Percentiles rank a stretch among this genome's conserved stretches.
Conservation (phyloP, 2,329 filamentous ascomycete genomes). For the Hymenoscyphus fraxineus region DNA sequence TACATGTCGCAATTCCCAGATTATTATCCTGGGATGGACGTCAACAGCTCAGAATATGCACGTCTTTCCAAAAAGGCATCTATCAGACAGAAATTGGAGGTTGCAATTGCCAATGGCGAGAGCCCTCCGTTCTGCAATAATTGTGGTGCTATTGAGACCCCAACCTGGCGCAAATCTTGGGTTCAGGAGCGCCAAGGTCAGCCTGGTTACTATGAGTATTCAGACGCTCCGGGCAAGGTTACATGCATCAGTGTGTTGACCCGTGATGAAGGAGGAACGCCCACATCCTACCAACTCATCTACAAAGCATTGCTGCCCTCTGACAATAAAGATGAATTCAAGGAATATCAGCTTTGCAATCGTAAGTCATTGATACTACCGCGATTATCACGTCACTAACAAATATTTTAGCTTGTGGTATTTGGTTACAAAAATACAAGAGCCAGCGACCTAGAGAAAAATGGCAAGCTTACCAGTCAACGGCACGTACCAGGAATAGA, state of each 20-base stretch:
- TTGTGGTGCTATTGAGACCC: conserved; percentile 92
- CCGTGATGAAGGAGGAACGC: conserved; percentile 58
- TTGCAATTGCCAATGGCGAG: conserved; percentile 70
- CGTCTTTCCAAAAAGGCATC: conserved; percentile 30
- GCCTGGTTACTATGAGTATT: conserved; percentile 67
- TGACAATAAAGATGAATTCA: conserved; percentile 65
- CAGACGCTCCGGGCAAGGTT: conserved; percentile 67
- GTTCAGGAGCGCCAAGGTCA: conserved; percentile 69
- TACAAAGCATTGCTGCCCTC: conserved; percentile 66
- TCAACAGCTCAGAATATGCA: conserved; percentile 12
- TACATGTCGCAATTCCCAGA: conserved; percentile 6
- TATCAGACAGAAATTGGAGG: conserved; percentile 52
- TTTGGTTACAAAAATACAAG: conserved; percentile 90
- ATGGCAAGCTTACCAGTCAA: conserved; percentile 55
- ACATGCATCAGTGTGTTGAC: conserved; percentile 69
- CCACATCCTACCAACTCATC: conserved; percentile 67
- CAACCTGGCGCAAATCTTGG: conserved; percentile 93
- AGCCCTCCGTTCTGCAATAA: conserved; percentile 88
- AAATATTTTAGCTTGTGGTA: conserved; percentile 65
- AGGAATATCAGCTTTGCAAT: conserved; percentile 79
- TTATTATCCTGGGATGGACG: neutral
- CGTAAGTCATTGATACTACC: conserved; percentile 49
- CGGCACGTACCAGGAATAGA: conserved; percentile 32
- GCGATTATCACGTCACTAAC: conserved; percentile 31
- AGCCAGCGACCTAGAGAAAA: conserved; percentile 76